These are phyloP conservation scores for Curvularia hawaiiensis DNA, from an alignment of 2,329 filamentous ascomycete genomes.

Conservation along the genomic window DNA sequence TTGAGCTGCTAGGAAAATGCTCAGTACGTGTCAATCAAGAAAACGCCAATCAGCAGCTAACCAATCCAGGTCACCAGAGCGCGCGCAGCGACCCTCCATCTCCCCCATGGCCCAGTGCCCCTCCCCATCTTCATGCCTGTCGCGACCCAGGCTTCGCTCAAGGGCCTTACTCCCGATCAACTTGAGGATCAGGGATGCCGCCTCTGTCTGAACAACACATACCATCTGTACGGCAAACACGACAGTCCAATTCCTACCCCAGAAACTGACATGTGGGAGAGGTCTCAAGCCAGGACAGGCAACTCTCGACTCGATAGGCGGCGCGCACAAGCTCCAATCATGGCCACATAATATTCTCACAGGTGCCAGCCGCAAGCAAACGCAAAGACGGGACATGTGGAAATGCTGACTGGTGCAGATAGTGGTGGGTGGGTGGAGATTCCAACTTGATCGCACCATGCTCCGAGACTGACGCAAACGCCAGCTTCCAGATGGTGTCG, in stretches of 20 bases:
- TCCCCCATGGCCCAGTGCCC: slow-evolving; percentile 89
- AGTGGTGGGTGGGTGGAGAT: slow-evolving; percentile 51
- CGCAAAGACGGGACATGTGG: neutral
- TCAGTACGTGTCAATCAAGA: slow-evolving; percentile 29
- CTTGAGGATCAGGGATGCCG: slow-evolving; percentile 87
- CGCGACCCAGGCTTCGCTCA: slow-evolving; percentile 93
- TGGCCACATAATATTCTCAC: slow-evolving; percentile 97
- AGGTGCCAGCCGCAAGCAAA: slow-evolving; percentile 43
- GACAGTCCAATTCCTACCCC: neutral
- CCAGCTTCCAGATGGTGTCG: slow-evolving; percentile 98
- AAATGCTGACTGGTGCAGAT: slow-evolving; percentile 46
- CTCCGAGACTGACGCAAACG: slow-evolving; percentile 32
- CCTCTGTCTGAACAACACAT: slow-evolving; percentile 96
- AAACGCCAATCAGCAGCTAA: slow-evolving; percentile 5
- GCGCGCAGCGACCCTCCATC: slow-evolving; percentile 81
- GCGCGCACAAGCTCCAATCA: slow-evolving; percentile 91
- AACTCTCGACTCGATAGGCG: slow-evolving; percentile 83
- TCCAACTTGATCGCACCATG: slow-evolving; percentile 19
- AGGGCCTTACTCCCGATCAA: slow-evolving; percentile 91
- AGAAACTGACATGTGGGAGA: slow-evolving; percentile 38
- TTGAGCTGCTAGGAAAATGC: slow-evolving; percentile 48
- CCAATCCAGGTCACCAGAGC: slow-evolving; percentile 82
- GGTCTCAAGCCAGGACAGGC: slow-evolving; percentile 94
- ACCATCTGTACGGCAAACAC: slow-evolving; percentile 67
- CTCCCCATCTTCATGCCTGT: slow-evolving; percentile 99